A percentile compares a stretch with the other conserved stretches of the same genome.
Evolutionary conservation across 495 filamentous ascomycete genomes (phyloP).

Genomic region (Penicillium tannophilum): DNA sequence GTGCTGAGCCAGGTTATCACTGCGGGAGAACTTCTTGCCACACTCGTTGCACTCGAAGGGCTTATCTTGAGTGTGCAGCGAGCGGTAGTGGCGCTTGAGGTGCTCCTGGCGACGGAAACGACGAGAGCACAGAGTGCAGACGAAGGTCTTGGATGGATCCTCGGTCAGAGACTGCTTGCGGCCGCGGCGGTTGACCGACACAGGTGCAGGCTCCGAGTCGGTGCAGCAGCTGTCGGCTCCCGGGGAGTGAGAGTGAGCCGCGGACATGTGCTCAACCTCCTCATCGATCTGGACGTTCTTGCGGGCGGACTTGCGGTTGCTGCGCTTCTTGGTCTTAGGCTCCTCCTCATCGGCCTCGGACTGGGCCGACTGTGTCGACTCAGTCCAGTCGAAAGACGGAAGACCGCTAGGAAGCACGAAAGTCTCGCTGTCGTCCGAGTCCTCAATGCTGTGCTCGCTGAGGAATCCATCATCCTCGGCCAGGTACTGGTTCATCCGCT

Average conservation of each 20-base stretch:
- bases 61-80: conserved; percentile 97
- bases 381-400: conserved; percentile 41
- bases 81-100: conserved; percentile 97
- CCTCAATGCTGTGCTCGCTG: conserved; percentile 75
- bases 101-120: conserved; percentile 99
- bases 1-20: conserved; percentile 96
- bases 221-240: conserved; percentile 19
- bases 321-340: conserved; percentile 64
- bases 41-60: conserved; percentile 97
- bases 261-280: conserved; percentile 32
- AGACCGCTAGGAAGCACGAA: conserved; percentile 56
- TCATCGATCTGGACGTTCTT: conserved; percentile 51
- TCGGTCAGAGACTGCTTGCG: conserved; percentile 99
- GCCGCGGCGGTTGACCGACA: conserved; percentile 85
- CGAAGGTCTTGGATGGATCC: conserved; percentile 97
- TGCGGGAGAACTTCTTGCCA: conserved; percentile 98
- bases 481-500: conserved; percentile 66
- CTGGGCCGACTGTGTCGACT: conserved; percentile 29
- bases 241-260: conserved; percentile 16
- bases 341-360: conserved; percentile 38
- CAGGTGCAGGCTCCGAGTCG: conserved; percentile 49
- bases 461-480: conserved; percentile 76
- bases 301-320: conserved; percentile 40
- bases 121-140: conserved; percentile 92
- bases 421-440: conserved; percentile 66